These are phyloP conservation scores for Pestalotiopsis sp. DNA, from an alignment of 2,329 filamentous ascomycete species.

Conservation along the genomic window DNA sequence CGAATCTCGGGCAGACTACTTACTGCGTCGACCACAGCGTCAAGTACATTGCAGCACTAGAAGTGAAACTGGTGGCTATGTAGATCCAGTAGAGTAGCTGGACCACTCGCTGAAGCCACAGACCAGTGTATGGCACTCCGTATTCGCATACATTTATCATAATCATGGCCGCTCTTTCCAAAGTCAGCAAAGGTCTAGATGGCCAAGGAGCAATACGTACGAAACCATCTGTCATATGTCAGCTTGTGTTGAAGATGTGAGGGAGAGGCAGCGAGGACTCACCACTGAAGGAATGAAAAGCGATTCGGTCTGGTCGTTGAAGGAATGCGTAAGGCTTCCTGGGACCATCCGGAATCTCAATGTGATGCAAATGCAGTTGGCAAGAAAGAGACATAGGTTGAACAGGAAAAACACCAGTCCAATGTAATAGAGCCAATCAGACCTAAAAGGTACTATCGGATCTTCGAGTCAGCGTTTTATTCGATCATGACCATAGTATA, in stretches of 20 bases:
- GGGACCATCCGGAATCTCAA: slow-evolving; percentile 70
- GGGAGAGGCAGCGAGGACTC: slow-evolving; percentile 23
- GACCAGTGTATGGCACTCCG: slow-evolving; percentile 60
- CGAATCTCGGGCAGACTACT: slow-evolving; percentile 17
- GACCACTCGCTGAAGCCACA: slow-evolving; percentile 63
- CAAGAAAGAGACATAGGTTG: slow-evolving; percentile 62
- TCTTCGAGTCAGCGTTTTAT: background rate
- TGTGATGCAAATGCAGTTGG: slow-evolving; percentile 64
- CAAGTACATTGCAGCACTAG: slow-evolving; percentile 72
- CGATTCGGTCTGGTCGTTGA: slow-evolving; percentile 75
- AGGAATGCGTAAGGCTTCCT: slow-evolving; percentile 68
- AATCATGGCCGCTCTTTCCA: slow-evolving; percentile 66
- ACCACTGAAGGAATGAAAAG: slow-evolving; percentile 73
- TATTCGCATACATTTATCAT: slow-evolving; percentile 80
- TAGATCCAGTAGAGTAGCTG: slow-evolving; percentile 76
- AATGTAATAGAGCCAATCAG: slow-evolving; percentile 57
- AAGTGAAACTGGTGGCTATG: slow-evolving; percentile 63
- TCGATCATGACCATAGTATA: background rate
- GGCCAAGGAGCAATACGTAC: slow-evolving; percentile 10
- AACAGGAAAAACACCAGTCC: slow-evolving; percentile 63
- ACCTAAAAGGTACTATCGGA: slow-evolving; percentile 49
- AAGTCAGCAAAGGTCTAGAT: background rate
- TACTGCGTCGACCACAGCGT: slow-evolving; percentile 66
- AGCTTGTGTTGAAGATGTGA: background rate
- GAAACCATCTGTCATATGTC: slow-evolving; percentile 13